Conservation (phyloP, 495 filamentous ascomycete species). For the Talaromyces nanjingensis region DNA sequence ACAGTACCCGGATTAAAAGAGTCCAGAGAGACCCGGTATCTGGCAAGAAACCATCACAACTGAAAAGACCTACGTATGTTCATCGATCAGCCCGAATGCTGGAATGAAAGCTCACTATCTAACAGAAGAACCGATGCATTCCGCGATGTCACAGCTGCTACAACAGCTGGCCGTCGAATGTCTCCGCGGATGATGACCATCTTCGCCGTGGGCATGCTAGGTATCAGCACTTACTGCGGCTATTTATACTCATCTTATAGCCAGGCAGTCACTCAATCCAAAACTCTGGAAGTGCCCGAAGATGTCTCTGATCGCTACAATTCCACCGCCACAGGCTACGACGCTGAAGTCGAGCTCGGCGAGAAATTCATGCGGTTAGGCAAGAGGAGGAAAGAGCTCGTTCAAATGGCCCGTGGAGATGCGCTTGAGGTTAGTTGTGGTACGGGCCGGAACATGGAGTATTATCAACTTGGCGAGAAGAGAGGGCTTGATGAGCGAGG, state of each 20-base stretch:
- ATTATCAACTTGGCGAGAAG: conserved; percentile 60
- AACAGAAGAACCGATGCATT: conserved; percentile 2
- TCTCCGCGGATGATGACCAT: conserved; percentile 31
- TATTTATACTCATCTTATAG: conserved; percentile 44
- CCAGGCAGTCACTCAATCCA: conserved; percentile 27
- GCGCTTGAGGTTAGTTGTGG: conserved; percentile 87
- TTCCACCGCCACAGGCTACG: conserved; percentile 51
- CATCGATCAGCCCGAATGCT: too few species aligned
- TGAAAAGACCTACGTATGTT: not conserved
- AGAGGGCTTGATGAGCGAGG: conserved; percentile 59
- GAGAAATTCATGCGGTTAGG: conserved; percentile 63
- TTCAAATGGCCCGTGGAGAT: conserved; percentile 59
- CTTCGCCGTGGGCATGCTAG: conserved; percentile 38
- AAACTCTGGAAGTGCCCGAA: conserved; percentile 31
- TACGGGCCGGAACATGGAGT: conserved; percentile 80
- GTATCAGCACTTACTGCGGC: conserved; percentile 43
- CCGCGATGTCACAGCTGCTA: not conserved
- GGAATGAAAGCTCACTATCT: not conserved
- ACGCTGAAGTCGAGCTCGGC: conserved; percentile 54
- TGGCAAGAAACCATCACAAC: not conserved
- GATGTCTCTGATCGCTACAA: conserved; percentile 54
- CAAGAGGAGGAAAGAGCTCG: conserved; percentile 53
- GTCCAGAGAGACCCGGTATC: not conserved
- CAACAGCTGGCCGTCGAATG: conserved; percentile 14
- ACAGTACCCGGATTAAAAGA: not conserved